phyloP scores from a whole-genome alignment of 495 filamentous ascomycete species.

The Tuber calosporum region DNA sequence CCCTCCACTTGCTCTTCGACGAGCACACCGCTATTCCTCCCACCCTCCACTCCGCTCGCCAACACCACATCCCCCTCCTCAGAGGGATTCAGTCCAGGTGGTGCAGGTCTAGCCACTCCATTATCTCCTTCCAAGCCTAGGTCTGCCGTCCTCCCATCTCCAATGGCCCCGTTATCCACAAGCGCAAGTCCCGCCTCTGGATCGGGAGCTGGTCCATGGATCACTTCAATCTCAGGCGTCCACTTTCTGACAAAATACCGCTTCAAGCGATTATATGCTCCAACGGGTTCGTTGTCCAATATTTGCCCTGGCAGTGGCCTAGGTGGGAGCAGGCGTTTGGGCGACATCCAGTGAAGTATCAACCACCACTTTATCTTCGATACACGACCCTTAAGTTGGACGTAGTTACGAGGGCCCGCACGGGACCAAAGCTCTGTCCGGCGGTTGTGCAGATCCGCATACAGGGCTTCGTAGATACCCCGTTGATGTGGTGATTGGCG shows the following conservation, averaged over 20 bases:
- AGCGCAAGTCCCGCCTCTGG: conserved; percentile 17
- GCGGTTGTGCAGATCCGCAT: conserved; percentile 45
- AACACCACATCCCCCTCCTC: conserved; percentile 12
- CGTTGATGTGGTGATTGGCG: conserved; percentile 49
- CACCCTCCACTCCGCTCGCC: conserved; percentile 15
- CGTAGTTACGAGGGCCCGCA: conserved; percentile 45
- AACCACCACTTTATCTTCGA: conserved; percentile 48
- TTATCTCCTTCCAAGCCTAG: conserved; percentile 32
- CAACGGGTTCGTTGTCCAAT: conserved; percentile 26
- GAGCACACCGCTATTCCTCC: conserved; percentile 46
- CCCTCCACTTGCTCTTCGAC: conserved; percentile 47
- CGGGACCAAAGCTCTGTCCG: conserved; percentile 50
- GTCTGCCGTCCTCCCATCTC: conserved; percentile 23
- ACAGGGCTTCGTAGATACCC: conserved; percentile 50
- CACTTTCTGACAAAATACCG: conserved; percentile 45
- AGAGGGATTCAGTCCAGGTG: conserved; percentile 9
- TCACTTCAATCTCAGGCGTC: conserved; percentile 43
- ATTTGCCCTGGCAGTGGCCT: conserved; percentile 28
- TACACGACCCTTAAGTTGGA: conserved; percentile 42
- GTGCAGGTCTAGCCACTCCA: conserved; percentile 32
- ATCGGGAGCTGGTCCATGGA: conserved; percentile 14
- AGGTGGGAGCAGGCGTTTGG: conserved; percentile 7
- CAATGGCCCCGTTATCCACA: conserved; percentile 14
- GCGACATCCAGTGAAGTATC: conserved; percentile 45
- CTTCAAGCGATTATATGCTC: conserved; percentile 46